A percentile compares a stretch with the other conserved stretches of the same genome.
phyloP scores from a whole-genome alignment of 176 grass and related monocot genomes.

The Aegilops longissima region DNA sequence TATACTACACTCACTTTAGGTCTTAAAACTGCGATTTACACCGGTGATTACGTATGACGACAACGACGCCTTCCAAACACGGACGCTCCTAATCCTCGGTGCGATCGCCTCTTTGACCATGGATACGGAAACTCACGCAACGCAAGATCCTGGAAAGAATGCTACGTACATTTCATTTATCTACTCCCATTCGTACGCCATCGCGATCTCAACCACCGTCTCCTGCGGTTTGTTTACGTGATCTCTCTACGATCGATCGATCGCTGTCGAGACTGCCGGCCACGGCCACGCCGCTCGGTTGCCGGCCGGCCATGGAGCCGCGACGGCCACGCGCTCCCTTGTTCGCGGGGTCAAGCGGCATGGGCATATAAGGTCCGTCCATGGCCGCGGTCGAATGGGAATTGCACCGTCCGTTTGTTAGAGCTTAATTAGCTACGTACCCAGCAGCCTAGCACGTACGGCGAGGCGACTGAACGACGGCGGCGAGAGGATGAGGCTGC shows the following conservation, averaged over 20 bases:
- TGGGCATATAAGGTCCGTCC: slow-evolving; percentile 8
- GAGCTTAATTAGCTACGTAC: background rate
- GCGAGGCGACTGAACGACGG: background rate
- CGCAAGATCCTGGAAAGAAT: background rate
- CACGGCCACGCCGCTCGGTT: slow-evolving; percentile 19
- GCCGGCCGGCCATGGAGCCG: slow-evolving; percentile 19
- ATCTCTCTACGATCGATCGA: background rate
- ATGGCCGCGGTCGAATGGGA: background rate
- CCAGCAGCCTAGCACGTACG: background rate
- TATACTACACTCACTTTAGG: background rate
- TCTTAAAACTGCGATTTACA: background rate
- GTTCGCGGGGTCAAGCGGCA: background rate
- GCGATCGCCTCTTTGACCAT: background rate
- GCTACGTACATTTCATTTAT: background rate
- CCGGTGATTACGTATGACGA: background rate
- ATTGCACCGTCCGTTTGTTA: background rate
- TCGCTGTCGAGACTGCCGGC: slow-evolving; percentile 40
- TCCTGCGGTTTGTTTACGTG: background rate
- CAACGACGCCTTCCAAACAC: background rate
- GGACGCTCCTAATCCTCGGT: background rate
- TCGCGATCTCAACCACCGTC: background rate
- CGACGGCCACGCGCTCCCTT: background rate
- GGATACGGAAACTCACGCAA: background rate
- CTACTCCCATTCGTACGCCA: background rate
- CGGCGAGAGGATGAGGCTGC: slow-evolving; percentile 43